These are phyloP conservation scores for Arthroderma uncinatum DNA, from an alignment of 2,329 filamentous ascomycete genomes.

Conservation along the genomic window DNA sequence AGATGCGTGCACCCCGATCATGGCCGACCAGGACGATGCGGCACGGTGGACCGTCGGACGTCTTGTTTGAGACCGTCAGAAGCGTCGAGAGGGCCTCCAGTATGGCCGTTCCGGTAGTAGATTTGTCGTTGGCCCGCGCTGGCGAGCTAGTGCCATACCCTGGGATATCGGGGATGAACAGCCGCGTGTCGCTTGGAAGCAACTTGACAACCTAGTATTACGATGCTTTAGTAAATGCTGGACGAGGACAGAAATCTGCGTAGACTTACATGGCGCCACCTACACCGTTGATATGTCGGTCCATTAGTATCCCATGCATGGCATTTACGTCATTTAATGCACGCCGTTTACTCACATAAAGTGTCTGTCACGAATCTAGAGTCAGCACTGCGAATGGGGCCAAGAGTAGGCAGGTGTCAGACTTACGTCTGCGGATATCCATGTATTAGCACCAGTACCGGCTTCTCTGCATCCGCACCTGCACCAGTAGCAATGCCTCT, in stretches of 20 bases:
- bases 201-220: slow-evolving; percentile 26
- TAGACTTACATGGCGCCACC: slow-evolving; percentile 14
- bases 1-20: slow-evolving; percentile 41
- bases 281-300: slow-evolving; percentile 2
- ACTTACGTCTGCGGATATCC: slow-evolving; percentile 14
- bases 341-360: slow-evolving; percentile 4
- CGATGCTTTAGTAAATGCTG: background rate
- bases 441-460: slow-evolving; percentile 12
- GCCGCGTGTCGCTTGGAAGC: slow-evolving; percentile 31
- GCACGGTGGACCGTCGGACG: background rate
- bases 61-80: background rate
- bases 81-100: slow-evolving; percentile 8
- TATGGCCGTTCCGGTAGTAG: slow-evolving; percentile 13
- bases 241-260: background rate
- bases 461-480: background rate
- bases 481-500: slow-evolving; percentile 6
- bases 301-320: background rate
- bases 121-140: slow-evolving; percentile 17
- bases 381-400: background rate
- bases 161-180: slow-evolving; percentile 40
- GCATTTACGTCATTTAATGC: slow-evolving; percentile 1
- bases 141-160: slow-evolving; percentile 38
- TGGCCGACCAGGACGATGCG: slow-evolving; percentile 39
- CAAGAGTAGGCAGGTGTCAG: background rate
- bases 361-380: background rate